phyloP scores from a whole-genome alignment of 2,329 filamentous ascomycete species.

The Grosmannia serpens region DNA sequence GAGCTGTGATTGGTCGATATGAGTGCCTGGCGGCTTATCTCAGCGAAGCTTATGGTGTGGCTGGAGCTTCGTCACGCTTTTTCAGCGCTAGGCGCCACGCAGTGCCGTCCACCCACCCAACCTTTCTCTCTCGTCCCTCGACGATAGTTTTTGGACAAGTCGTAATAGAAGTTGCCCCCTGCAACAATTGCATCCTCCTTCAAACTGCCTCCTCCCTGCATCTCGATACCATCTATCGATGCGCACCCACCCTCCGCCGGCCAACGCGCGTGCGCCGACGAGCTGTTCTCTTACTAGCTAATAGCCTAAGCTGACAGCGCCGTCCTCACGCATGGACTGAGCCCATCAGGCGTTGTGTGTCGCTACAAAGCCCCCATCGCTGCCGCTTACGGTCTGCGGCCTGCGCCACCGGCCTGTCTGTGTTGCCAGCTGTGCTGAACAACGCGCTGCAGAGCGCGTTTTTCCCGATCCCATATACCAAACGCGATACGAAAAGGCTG shows the following conservation, averaged over 20 bases:
- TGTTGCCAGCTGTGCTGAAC: neutral
- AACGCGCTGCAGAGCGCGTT: neutral
- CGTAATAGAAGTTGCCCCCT: neutral
- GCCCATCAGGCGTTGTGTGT: neutral
- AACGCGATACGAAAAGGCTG: neutral
- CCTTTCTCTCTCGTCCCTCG: neutral
- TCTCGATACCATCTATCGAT: neutral
- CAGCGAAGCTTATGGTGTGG: neutral
- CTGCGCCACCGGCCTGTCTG: neutral
- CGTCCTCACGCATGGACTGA: neutral
- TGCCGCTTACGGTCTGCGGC: neutral
- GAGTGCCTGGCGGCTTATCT: neutral
- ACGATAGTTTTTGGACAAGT: neutral
- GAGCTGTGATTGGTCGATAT: neutral
- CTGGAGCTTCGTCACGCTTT: neutral
- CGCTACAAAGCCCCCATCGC: neutral
- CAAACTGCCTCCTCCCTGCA: neutral
- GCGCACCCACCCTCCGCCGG: neutral
- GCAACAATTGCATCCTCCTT: neutral
- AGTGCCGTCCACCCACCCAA: neutral
- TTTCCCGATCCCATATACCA: neutral
- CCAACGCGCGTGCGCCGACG: constrained; percentile 3
- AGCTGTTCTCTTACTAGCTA: neutral
- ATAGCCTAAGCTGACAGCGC: neutral
- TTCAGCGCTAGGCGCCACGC: neutral